Evolutionary conservation across 768 basidiomycete genomes (phyloP).

Genomic region (Russula sp.): DNA sequence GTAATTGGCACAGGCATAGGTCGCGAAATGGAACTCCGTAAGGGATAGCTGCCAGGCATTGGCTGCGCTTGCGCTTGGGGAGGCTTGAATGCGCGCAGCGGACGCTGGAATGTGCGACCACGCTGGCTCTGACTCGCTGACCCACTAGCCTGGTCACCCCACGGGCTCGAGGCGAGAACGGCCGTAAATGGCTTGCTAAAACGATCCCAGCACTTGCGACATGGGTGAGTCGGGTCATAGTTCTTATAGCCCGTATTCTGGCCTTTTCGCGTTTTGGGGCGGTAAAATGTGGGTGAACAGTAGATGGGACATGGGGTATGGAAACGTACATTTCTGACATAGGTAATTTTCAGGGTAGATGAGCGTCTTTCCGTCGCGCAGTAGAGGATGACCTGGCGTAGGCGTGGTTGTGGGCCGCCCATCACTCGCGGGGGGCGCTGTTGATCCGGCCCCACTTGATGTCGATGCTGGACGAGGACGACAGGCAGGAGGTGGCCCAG

Average conservation of each 20-base stretch:
- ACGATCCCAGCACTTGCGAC: conserved; percentile 71
- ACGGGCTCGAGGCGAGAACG: conserved; percentile 53
- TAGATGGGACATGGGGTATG: neutral
- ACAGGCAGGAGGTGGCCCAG: conserved; percentile 33
- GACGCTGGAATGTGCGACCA: conserved; percentile 27
- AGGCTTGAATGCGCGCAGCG: conserved; percentile 28
- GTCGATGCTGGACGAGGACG: conserved; percentile 23
- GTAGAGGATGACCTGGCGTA: conserved; percentile 62
- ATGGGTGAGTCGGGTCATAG: conserved; percentile 62
- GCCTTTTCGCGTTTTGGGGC: conserved; percentile 42
- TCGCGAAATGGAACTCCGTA: neutral
- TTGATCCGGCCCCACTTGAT: conserved; percentile 12
- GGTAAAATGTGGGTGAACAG: neutral
- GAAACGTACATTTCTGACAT: conserved; percentile 65
- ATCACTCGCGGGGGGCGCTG: conserved; percentile 42
- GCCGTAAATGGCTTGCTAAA: conserved; percentile 61
- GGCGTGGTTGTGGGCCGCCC: conserved; percentile 62
- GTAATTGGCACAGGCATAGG: conserved; percentile 32
- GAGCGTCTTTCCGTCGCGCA: conserved; percentile 57
- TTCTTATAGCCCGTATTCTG: conserved; percentile 73
- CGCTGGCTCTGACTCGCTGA: conserved; percentile 1
- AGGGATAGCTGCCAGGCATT: conserved; percentile 9
- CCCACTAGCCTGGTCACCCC: conserved; percentile 31
- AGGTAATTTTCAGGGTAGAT: conserved; percentile 64
- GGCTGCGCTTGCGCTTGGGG: conserved; percentile 22